Conservation (phyloP, 768 basidiomycete species). For the Mycena polygramma region DNA sequence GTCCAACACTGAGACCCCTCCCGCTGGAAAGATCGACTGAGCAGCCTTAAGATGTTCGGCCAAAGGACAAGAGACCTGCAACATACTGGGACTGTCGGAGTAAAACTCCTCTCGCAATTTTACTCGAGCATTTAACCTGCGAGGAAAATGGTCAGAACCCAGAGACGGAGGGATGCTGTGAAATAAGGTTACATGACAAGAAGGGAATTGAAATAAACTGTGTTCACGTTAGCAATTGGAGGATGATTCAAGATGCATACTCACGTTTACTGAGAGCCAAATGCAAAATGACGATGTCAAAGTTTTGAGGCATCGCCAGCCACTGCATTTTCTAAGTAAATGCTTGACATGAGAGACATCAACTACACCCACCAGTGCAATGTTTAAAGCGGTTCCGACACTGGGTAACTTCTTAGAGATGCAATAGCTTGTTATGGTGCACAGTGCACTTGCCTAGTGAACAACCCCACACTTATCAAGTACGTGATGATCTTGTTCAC, state of each 20-base stretch:
- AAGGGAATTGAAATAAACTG: background rate
- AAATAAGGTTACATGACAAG: background rate
- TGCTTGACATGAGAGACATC: background rate
- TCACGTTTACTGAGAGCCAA: slow-evolving; percentile 5
- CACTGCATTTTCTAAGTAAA: background rate
- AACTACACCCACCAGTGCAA: background rate
- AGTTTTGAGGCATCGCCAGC: background rate
- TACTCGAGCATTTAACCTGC: slow-evolving; percentile 2
- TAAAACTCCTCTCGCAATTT: slow-evolving; percentile 1
- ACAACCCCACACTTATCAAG: slow-evolving; percentile 6
- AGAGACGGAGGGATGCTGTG: no score
- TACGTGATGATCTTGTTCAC: slow-evolving; percentile 16
- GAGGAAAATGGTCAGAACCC: background rate
- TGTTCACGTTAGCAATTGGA: background rate
- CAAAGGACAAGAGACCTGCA: no score
- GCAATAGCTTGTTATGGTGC: no score
- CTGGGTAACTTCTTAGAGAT: background rate
- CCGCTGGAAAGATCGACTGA: no score
- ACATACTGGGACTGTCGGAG: background rate
- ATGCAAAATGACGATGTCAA: background rate
- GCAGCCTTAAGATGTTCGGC: no score
- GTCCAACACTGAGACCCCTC: no score
- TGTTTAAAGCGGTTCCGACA: slow-evolving; percentile 5
- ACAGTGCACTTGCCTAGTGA: slow-evolving; percentile 8
- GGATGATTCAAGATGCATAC: background rate